Percentiles rank a stretch among this genome's conserved stretches.
Conservation (phyloP, 2,329 filamentous ascomycete species). For the Penicillium glabrum region DNA sequence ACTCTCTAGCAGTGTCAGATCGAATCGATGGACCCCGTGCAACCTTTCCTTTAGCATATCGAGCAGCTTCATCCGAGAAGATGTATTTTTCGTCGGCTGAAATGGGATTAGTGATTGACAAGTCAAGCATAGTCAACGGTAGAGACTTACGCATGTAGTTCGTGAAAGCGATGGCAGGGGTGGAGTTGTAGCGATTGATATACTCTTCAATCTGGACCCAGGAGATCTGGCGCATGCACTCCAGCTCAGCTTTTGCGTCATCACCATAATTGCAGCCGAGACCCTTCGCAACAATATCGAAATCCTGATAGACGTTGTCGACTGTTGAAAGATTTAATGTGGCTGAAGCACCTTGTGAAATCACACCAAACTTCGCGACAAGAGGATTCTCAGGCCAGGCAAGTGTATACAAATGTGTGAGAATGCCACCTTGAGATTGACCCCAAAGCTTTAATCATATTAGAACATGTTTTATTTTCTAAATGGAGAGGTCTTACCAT, state of each 20-base stretch:
- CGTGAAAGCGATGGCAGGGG: conserved; percentile 21
- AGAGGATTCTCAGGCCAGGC: conserved; percentile 28
- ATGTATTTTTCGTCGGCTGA: conserved; percentile 27
- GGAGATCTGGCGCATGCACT: conserved; percentile 29
- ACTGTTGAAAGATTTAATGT: conserved; percentile 6
- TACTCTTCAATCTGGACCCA: conserved; percentile 27
- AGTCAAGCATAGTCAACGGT: too few relatives aligned
- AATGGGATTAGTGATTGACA: not conserved
- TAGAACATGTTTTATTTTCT: not conserved
- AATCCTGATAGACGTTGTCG: conserved; percentile 23
- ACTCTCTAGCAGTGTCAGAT: conserved; percentile 14
- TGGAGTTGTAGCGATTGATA: conserved; percentile 24
- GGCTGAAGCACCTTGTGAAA: conserved; percentile 7
- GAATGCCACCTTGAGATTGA: conserved; percentile 25
- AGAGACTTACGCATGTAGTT: conserved; percentile 6
- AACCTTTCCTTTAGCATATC: conserved; percentile 14
- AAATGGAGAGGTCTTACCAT: conserved; percentile 10
- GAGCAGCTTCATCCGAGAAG: conserved; percentile 28
- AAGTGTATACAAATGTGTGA: conserved; percentile 24
- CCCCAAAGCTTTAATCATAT: conserved; percentile 17
- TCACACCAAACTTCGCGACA: conserved; percentile 17
- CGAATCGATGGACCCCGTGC: conserved; percentile 19
- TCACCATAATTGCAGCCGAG: conserved; percentile 27
- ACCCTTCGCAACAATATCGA: conserved; percentile 29
- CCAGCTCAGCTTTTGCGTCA: conserved; percentile 23